A percentile compares a stretch with the other conserved stretches of the same genome.
These are phyloP conservation scores for Lanzia echinophila DNA, from an alignment of 2,329 filamentous ascomycete species.

Conservation along the genomic window DNA sequence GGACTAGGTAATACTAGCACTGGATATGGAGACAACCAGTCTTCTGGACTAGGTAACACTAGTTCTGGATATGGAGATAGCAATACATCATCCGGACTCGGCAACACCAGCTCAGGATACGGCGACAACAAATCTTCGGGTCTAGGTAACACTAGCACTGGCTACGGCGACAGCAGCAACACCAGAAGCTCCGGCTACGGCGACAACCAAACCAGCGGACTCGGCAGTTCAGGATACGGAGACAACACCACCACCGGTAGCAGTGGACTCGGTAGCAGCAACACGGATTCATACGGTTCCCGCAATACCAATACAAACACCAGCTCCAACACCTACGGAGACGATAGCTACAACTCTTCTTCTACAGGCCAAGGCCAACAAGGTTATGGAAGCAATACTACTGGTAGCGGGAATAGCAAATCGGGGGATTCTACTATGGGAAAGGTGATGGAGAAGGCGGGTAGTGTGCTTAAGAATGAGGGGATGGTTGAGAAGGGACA, in stretches of 20 bases:
- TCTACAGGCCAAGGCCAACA: too few relatives aligned
- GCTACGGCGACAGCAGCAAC: neutral
- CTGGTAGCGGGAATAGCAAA: slow-evolving; percentile 22
- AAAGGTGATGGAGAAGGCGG: slow-evolving; percentile 53
- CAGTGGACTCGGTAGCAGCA: slow-evolving; percentile 8
- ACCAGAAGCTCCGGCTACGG: slow-evolving; percentile 9
- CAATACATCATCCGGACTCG: neutral
- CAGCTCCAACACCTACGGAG: slow-evolving; percentile 15
- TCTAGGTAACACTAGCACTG: neutral
- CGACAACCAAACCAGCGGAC: neutral
- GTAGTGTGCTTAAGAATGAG: slow-evolving; percentile 42
- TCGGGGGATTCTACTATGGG: slow-evolving; percentile 36
- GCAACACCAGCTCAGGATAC: neutral
- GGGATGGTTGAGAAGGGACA: slow-evolving; percentile 43
- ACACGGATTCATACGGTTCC: slow-evolving; percentile 11
- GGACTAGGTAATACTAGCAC: slow-evolving; percentile 14
- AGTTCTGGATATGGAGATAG: neutral
- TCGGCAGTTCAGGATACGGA: too few relatives aligned
- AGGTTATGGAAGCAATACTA: too few relatives aligned
- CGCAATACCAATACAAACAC: slow-evolving; percentile 2
- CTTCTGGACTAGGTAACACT: slow-evolving; percentile 1
- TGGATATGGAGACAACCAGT: slow-evolving; percentile 9
- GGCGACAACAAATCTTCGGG: slow-evolving; percentile 2
- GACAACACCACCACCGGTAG: neutral
- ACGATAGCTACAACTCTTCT: neutral